Evolutionary conservation across 2,329 filamentous ascomycete genomes (phyloP), one percentile per base, ranked within the genome.

Genomic region (Neonectria ditissima): DNA sequence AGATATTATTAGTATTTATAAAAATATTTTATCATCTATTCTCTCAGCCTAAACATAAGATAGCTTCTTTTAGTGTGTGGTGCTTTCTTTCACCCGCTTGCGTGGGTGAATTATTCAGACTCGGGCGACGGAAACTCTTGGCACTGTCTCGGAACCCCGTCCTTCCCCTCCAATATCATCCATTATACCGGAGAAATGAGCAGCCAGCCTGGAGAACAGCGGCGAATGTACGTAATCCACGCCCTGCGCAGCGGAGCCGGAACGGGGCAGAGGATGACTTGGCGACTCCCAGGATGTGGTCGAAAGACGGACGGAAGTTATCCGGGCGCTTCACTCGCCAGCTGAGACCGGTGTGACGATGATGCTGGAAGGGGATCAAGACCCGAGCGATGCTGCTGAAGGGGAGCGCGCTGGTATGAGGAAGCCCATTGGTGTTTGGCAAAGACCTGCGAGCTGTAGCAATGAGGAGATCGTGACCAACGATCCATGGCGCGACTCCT

Each of bases 381-480:
- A 39, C 30, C 34, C 37, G 52, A 58, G 45, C n/a, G 41, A 56
- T 28, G 20, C 13, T 63, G 43, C 47, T 39, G 50, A n/a, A n/a
- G 50, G 47, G 22, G 47, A n/a, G 5, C 51, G 50, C 18, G 50
- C 16, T 37, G n/a, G 44, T 22, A 34, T 55, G 4, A n/a, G 26
- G 43, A 62, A 53, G 30, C 56, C 63, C 54, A 67, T 69, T 72
- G 68, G 68, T 39, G 37, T 62, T 39, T 37, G 32, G 32, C 10
- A 16, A 51, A 64, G n/a, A 20, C 14, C 14, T 50, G 45, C 13
- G 45, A 45, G 44, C 32, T 18, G 41, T 43, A 20, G 55, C 53
- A 51, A 63, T 67, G 59, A 63, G 66, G 65, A 69, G 65, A 69
- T 65, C 62, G 51, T 67, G 65, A 65, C 66, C 65, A 67, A 67